Evolutionary conservation across 2,329 filamentous ascomycete genomes (phyloP).

Genomic region (Clarireedia monteithiana): DNA sequence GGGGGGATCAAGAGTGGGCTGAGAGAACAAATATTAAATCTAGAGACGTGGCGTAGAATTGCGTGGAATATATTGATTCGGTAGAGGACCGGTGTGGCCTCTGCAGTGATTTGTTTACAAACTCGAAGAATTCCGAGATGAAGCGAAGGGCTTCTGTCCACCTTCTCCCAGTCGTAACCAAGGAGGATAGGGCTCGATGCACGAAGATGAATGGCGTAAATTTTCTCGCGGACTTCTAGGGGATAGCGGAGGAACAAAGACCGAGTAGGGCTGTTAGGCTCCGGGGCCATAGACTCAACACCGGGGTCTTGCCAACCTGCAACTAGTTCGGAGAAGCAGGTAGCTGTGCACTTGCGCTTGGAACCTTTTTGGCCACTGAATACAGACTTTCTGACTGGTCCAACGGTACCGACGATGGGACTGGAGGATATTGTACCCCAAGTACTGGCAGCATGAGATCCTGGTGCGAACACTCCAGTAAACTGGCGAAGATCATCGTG

Average conservation of each 20-base stretch:
- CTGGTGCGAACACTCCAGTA: background rate
- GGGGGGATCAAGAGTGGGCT: slow-evolving; percentile 6
- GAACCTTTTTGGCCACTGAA: background rate
- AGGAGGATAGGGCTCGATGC: slow-evolving; percentile 19
- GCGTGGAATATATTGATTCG: slow-evolving; percentile 20
- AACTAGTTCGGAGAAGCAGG: background rate
- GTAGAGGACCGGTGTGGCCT: slow-evolving; percentile 21
- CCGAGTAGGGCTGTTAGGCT: slow-evolving; percentile 11
- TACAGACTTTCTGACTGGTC: background rate
- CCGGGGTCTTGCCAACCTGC: background rate
- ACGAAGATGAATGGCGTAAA: slow-evolving; percentile 20
- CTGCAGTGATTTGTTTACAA: slow-evolving; percentile 21
- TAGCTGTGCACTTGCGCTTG: background rate
- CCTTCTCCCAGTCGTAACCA: slow-evolving; percentile 16
- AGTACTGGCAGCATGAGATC: slow-evolving; percentile 8
- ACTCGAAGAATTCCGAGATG: slow-evolving; percentile 13
- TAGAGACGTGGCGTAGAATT: slow-evolving; percentile 13
- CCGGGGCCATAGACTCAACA: background rate
- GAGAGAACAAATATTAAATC: background rate
- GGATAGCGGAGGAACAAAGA: slow-evolving; percentile 18
- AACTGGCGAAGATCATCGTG: slow-evolving; percentile 5
- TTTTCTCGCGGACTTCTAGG: slow-evolving; percentile 21
- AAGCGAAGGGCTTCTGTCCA: slow-evolving; percentile 12
- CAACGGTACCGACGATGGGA: background rate
- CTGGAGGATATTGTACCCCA: slow-evolving; percentile 1